Percentiles rank a stretch among this genome's conserved stretches.
These are phyloP conservation scores for Fraxinus excelsior DNA, from an alignment of 257 asterid species.

Conservation along the genomic window DNA sequence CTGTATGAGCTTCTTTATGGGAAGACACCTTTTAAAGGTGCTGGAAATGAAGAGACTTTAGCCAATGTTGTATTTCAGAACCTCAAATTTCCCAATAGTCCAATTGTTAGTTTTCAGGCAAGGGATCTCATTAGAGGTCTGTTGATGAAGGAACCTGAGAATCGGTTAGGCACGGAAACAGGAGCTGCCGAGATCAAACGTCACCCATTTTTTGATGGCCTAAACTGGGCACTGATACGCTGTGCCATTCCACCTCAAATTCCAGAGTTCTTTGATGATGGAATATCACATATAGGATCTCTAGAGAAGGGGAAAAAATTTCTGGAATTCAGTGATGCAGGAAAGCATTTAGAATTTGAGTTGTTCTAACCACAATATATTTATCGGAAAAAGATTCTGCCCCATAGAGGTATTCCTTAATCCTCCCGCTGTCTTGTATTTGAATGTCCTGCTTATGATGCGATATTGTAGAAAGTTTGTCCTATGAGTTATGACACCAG, in stretches of 20 bases:
- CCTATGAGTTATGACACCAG: constrained; percentile 9
- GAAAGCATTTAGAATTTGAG: constrained; percentile 67
- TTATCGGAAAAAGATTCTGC: not conserved
- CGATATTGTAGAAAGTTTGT: not conserved
- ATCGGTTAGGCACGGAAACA: constrained; percentile 56
- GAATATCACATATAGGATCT: constrained; percentile 23
- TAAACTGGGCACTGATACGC: constrained; percentile 74
- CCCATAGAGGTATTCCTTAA: not conserved
- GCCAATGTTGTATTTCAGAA: constrained; percentile 53
- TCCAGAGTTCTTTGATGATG: constrained; percentile 46
- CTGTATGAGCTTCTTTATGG: constrained; percentile 72
- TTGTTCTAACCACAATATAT: constrained; percentile 44
- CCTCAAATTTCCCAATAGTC: constrained; percentile 60
- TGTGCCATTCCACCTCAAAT: constrained; percentile 65
- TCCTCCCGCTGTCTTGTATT: constrained; percentile 11
- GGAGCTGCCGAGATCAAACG: constrained; percentile 78
- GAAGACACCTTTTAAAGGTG: constrained; percentile 69
- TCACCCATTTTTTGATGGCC: constrained; percentile 68
- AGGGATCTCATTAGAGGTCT: constrained; percentile 67
- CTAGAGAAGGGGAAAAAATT: constrained; percentile 33
- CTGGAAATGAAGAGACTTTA: constrained; percentile 62
- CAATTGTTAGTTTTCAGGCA: constrained; percentile 64
- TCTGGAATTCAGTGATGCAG: constrained; percentile 38
- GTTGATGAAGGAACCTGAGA: constrained; percentile 63
- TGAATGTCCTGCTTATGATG: constrained; percentile 6